A percentile compares a stretch with the other conserved stretches of the same genome.
phyloP scores from a whole-genome alignment of 768 basidiomycete species.

The Kwoniella mangroviensis region DNA sequence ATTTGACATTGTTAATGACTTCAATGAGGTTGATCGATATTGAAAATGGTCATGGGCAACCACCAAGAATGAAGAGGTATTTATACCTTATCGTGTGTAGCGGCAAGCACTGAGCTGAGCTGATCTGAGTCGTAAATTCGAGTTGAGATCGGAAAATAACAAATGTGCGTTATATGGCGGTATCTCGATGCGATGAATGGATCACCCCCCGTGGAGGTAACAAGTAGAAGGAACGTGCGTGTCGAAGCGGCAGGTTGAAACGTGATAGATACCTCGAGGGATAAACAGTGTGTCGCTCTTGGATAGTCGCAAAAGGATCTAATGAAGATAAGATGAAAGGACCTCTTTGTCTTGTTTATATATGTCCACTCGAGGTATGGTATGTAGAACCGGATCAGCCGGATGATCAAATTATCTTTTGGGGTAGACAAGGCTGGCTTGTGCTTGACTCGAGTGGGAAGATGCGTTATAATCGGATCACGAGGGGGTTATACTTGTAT shows the following conservation, averaged over 20 bases:
- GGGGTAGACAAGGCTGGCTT: too few relatives aligned
- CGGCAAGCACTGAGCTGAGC: neutral
- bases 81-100: neutral
- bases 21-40: neutral
- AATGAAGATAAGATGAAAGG: neutral
- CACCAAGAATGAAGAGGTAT: neutral
- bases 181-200: neutral
- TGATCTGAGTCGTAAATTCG: neutral
- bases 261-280: neutral
- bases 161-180: neutral
- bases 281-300: neutral
- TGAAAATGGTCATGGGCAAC: neutral
- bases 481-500: neutral
- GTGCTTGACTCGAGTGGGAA: neutral
- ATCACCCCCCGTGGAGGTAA: neutral
- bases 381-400: too few relatives aligned
- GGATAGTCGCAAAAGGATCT: neutral
- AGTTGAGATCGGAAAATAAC: neutral
- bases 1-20: neutral
- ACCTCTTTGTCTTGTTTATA: constrained; percentile 1
- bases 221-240: constrained; percentile 1
- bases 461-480: neutral
- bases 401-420: too few relatives aligned
- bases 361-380: neutral
- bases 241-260: neutral